Conservation (phyloP, 768 basidiomycete genomes). For the Pleurotus pulmonarius region DNA sequence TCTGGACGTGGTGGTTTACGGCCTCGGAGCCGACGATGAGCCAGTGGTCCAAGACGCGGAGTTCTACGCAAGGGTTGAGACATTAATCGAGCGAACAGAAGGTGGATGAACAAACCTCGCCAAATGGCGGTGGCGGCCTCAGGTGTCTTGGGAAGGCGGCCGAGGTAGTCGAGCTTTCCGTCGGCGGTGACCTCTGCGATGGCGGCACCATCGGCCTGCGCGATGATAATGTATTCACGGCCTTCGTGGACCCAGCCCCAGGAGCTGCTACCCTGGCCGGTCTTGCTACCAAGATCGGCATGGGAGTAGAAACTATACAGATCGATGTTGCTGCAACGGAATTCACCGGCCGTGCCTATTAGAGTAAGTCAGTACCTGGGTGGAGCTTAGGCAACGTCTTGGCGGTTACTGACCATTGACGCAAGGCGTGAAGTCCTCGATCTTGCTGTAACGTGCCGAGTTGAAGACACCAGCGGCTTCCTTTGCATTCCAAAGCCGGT, state of each 20-base stretch:
- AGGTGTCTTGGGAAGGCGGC: constrained; percentile 19
- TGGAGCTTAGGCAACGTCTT: not conserved
- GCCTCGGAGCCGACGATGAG: constrained; percentile 23
- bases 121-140: constrained; percentile 13
- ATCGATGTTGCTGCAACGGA: constrained; percentile 17
- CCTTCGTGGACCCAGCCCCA: constrained; percentile 16
- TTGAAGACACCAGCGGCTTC: constrained; percentile 4
- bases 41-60: constrained; percentile 20
- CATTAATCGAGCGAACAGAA: not conserved
- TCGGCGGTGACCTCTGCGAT: constrained; percentile 10
- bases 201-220: constrained; percentile 15
- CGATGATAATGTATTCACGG: constrained; percentile 15
- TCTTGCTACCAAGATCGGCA: constrained; percentile 13
- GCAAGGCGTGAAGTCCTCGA: constrained; percentile 9
- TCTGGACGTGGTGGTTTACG: constrained; percentile 21
- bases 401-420: constrained; percentile 7
- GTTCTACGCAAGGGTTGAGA: constrained; percentile 11
- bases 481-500: constrained; percentile 1
- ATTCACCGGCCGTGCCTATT: constrained; percentile 11
- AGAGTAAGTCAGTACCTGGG: not conserved
- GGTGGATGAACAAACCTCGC: not conserved
- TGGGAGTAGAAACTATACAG: constrained; percentile 15
- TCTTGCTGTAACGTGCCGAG: constrained; percentile 2
- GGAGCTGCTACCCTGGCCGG: constrained; percentile 12
- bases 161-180: constrained; percentile 9